Percentiles rank a stretch among this genome's conserved stretches.
Evolutionary conservation across 768 basidiomycete species (phyloP).

Genomic region (Boletus eberwhitei): DNA sequence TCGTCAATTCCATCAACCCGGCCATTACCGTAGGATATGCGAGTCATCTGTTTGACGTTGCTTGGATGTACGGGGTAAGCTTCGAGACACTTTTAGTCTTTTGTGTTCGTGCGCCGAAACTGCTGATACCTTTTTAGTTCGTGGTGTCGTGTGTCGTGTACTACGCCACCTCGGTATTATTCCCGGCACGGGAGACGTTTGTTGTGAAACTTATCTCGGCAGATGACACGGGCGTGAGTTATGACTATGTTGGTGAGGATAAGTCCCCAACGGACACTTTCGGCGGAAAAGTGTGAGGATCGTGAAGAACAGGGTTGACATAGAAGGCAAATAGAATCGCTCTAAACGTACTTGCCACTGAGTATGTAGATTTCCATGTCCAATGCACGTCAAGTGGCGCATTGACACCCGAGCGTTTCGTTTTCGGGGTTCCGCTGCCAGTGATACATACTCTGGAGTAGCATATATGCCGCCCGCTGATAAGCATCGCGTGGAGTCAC

Average conservation of each 20-base stretch:
- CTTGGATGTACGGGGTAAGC: constrained; percentile 76
- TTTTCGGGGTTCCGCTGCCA: neutral
- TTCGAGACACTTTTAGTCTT: neutral
- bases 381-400: neutral
- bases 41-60: constrained; percentile 59
- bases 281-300: neutral
- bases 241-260: neutral
- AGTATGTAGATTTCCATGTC: neutral
- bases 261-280: neutral
- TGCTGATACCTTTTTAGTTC: constrained; percentile 15
- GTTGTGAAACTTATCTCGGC: constrained; percentile 29
- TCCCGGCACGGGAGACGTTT: constrained; percentile 30
- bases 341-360: neutral
- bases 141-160: constrained; percentile 28
- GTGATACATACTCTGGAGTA: neutral
- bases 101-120: neutral
- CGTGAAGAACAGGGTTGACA: constrained; percentile 1
- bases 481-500: neutral
- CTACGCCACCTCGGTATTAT: constrained; percentile 28
- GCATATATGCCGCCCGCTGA: neutral
- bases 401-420: neutral
- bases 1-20: constrained; percentile 71
- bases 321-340: neutral
- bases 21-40: constrained; percentile 61
- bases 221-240: constrained; percentile 14